Evolutionary conservation across 177 flowering plant genomes (phyloP).

Genomic region (Vitis hybrid): DNA sequence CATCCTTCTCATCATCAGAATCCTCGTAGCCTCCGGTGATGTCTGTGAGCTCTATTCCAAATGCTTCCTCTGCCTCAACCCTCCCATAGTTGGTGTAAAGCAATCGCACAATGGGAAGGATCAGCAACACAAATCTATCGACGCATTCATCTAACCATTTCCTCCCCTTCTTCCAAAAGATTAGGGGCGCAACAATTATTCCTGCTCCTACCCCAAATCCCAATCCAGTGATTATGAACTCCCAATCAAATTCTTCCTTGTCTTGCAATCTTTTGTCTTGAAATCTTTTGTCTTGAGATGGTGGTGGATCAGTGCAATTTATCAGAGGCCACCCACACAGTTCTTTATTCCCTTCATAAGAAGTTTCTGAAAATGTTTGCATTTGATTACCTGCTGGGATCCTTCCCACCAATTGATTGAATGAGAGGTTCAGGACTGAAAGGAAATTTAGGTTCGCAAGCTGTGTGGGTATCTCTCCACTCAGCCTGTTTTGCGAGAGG

Average conservation of each 20-base stretch:
- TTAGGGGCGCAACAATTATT: constrained; percentile 28
- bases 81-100: constrained; percentile 15
- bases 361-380: constrained; percentile 29
- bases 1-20: constrained; percentile 24
- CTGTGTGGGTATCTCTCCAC: constrained; percentile 31
- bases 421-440: constrained; percentile 33
- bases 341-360: constrained; percentile 32
- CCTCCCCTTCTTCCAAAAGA: constrained; percentile 44
- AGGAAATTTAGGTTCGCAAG: constrained; percentile 28
- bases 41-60: constrained; percentile 23
- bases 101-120: constrained; percentile 35
- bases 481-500: constrained; percentile 24
- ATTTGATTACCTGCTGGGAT: constrained; percentile 50
- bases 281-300: background rate
- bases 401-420: constrained; percentile 24
- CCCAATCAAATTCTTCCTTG: constrained; percentile 30
- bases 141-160: constrained; percentile 33
- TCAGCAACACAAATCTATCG: constrained; percentile 25
- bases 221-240: constrained; percentile 35
- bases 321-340: constrained; percentile 41
- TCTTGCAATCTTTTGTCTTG: background rate
- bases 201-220: constrained; percentile 54
- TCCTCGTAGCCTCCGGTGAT: constrained; percentile 13
- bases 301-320: background rate
- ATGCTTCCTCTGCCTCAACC: constrained; percentile 23